phyloP scores from a whole-genome alignment of 1,139 yeast genomes.

The Hemisphaericaspora xylofermentans region DNA sequence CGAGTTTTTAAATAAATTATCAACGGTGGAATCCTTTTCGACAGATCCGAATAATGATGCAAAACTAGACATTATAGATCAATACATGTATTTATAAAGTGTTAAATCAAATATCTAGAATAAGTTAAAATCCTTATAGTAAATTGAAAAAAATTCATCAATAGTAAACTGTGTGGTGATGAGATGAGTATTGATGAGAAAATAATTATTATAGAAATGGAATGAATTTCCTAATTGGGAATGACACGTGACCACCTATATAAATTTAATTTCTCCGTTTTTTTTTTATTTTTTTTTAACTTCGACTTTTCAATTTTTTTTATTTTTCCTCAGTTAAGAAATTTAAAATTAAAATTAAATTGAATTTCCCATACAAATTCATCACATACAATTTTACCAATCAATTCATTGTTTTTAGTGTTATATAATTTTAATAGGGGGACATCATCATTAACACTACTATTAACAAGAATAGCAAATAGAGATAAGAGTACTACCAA shows the following conservation, averaged over 20 bases:
- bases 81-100: background rate
- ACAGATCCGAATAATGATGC: conserved; percentile 34
- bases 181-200: background rate
- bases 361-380: too few species aligned
- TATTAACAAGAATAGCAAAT: too few species aligned
- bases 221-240: background rate
- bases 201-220: background rate
- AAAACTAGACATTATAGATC: conserved; percentile 32
- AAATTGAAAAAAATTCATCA: background rate
- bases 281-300: too few species aligned
- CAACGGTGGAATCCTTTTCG: conserved; percentile 38
- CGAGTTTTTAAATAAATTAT: conserved; percentile 38
- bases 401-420: too few species aligned
- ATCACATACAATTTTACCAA: too few species aligned
- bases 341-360: background rate
- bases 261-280: too few species aligned
- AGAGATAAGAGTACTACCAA: too few species aligned
- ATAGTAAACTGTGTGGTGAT: background rate
- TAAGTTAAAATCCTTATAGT: background rate
- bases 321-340: background rate
- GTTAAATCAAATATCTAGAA: background rate
- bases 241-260: background rate
- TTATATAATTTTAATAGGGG: too few species aligned
- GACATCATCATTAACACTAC: too few species aligned
- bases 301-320: too few species aligned